A percentile compares a stretch with the other conserved stretches of the same genome.
Evolutionary conservation across 164 flowering plant species (phyloP).

Genomic region (Litsea cubeba): DNA sequence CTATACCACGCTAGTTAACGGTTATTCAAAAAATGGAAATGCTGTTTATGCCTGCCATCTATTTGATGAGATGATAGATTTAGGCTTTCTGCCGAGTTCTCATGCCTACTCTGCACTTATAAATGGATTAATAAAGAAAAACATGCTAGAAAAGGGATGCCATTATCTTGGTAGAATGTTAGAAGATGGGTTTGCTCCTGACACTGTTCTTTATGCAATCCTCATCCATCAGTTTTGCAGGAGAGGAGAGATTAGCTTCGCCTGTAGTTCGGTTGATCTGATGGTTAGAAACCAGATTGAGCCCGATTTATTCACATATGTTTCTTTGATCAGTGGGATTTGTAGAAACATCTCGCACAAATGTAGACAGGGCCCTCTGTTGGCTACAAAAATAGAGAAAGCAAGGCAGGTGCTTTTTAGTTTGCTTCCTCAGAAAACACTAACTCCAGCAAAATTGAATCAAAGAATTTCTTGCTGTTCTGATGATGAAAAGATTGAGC

Average conservation of each 20-base stretch:
- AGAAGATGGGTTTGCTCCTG: constrained; percentile 48
- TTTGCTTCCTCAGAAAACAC: constrained; percentile 27
- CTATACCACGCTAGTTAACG: constrained; percentile 56
- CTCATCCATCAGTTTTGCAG: constrained; percentile 48
- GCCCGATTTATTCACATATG: constrained; percentile 31
- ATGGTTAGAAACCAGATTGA: constrained; percentile 43
- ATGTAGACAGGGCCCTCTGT: constrained; percentile 13
- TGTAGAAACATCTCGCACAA: constrained; percentile 27
- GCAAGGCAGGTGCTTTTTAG: constrained; percentile 29
- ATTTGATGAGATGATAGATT: constrained; percentile 44
- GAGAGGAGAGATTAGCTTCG: constrained; percentile 50
- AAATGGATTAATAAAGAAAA: constrained; percentile 51
- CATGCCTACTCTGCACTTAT: constrained; percentile 52
- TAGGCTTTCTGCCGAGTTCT: constrained; percentile 36
- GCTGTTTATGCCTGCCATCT: constrained; percentile 33
- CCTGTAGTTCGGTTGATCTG: constrained; percentile 37
- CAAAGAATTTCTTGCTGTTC: constrained; percentile 10
- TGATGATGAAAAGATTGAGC: constrained; percentile 23
- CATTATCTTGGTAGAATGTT: constrained; percentile 47
- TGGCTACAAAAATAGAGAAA: constrained; percentile 15
- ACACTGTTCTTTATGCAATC: constrained; percentile 46
- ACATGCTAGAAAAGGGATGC: constrained; percentile 43
- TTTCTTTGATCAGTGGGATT: constrained; percentile 44
- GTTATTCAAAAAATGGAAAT: constrained; percentile 47
- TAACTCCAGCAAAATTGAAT: constrained; percentile 9